These are phyloP conservation scores for Colletotrichum caudatum DNA, from an alignment of 2,329 filamentous ascomycete genomes.

Conservation along the genomic window DNA sequence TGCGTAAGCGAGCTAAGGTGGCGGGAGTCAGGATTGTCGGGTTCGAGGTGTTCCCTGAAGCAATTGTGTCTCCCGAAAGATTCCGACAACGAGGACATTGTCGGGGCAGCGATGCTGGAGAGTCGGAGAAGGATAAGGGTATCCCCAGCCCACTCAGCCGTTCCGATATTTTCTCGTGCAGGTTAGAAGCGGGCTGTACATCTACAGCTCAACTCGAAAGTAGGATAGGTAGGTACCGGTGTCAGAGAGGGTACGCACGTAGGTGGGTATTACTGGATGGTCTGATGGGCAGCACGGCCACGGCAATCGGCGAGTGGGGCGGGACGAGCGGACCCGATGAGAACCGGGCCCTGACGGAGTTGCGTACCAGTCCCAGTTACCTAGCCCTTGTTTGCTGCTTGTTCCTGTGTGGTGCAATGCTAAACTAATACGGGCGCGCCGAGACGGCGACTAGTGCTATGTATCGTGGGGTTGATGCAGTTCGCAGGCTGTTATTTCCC, in stretches of 20 bases:
- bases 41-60: slow-evolving; percentile 21
- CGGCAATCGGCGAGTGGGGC: slow-evolving; percentile 32
- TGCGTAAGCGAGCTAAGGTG: background rate
- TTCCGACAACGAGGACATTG: slow-evolving; percentile 31
- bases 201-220: background rate
- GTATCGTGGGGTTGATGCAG: slow-evolving; percentile 14
- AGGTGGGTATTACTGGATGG: background rate
- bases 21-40: slow-evolving; percentile 11
- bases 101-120: slow-evolving; percentile 15
- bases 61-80: slow-evolving; percentile 10
- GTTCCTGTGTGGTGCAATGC: slow-evolving; percentile 4
- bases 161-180: slow-evolving; percentile 35
- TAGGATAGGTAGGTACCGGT: background rate
- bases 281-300: slow-evolving; percentile 4
- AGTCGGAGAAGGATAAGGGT: slow-evolving; percentile 19
- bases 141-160: slow-evolving; percentile 6
- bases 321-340: slow-evolving; percentile 28
- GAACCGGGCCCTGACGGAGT: slow-evolving; percentile 27
- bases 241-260: background rate
- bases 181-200: background rate
- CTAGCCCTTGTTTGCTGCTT: background rate
- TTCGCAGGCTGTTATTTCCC: background rate
- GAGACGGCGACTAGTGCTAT: background rate
- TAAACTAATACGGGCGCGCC: background rate
- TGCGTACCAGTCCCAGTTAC: background rate